Conservation (phyloP, 495 filamentous ascomycete genomes). For the Rhypophila decipiens region DNA sequence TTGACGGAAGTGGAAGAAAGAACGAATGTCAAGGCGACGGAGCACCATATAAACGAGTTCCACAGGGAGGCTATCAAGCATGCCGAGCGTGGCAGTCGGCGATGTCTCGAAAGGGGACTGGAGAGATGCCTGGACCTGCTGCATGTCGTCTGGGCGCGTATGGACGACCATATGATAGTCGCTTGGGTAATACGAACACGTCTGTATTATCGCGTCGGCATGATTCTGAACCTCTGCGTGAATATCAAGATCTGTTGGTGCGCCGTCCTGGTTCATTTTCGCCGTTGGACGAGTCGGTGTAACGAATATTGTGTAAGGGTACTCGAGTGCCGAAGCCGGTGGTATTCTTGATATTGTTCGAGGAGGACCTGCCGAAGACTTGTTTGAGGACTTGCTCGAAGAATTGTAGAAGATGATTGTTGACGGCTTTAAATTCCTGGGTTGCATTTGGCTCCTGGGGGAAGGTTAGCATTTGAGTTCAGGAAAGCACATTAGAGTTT, state of each 20-base stretch:
- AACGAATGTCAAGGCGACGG: constrained; percentile 6
- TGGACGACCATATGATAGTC: constrained; percentile 4
- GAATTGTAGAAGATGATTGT: no score
- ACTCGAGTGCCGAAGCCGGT: no score
- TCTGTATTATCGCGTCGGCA: constrained; percentile 3
- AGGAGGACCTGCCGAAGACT: no score
- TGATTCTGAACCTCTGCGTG: not conserved
- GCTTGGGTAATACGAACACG: constrained; percentile 4
- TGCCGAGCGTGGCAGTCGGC: constrained; percentile 5
- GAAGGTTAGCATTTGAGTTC: no score
- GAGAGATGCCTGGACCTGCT: constrained; percentile 7
- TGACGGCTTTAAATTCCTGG: no score
- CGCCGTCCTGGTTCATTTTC: constrained; percentile 5
- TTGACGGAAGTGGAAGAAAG: constrained; percentile 6
- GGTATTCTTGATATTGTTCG: no score
- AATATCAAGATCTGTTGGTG: not conserved
- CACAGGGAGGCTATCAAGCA: constrained; percentile 2
- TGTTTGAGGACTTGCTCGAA: no score
- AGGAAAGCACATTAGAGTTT: no score
- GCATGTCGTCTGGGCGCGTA: constrained; percentile 9
- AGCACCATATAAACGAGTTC: constrained; percentile 4
- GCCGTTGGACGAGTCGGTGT: constrained; percentile 2
- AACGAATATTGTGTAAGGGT: no score
- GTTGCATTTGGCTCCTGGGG: no score
- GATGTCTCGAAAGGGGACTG: constrained; percentile 5